Percentiles rank a stretch among this genome's conserved stretches.
These are phyloP conservation scores for Rhodotorula toruloides DNA, from an alignment of 768 basidiomycete genomes.

Conservation along the genomic window DNA sequence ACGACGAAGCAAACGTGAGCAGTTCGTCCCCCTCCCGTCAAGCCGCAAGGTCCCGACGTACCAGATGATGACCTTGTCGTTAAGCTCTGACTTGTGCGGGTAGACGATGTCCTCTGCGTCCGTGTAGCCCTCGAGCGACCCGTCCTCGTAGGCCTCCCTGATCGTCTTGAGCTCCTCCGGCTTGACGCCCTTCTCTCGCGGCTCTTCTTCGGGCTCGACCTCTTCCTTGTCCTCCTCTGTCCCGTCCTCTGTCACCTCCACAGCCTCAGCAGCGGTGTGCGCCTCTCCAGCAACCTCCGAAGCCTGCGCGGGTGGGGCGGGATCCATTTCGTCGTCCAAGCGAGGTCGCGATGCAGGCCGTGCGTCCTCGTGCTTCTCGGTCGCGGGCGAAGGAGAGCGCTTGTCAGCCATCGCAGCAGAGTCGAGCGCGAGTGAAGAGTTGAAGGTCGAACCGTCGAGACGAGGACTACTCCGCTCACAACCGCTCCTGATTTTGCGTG, in stretches of 20 bases:
- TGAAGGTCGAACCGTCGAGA: no score
- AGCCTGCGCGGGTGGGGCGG: not conserved
- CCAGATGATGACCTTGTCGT: constrained; percentile 31
- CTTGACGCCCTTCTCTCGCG: not conserved
- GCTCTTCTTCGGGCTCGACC: not conserved
- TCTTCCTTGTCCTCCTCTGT: not conserved
- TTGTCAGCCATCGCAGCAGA: not conserved
- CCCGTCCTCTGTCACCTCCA: not conserved
- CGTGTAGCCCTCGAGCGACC: not conserved
- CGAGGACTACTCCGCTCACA: no score
- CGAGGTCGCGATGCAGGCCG: not conserved
- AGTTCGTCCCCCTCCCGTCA: no score
- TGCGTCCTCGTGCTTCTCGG: no score
- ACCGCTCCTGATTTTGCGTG: no score
- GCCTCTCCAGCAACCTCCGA: not conserved
- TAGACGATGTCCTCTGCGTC: constrained; percentile 3
- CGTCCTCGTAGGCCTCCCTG: not conserved
- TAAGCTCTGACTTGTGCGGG: not conserved
- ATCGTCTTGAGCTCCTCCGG: constrained; percentile 2
- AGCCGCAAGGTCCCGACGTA: not conserved
- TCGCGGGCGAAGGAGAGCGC: not conserved
- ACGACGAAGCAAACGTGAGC: not conserved
- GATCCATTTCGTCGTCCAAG: no score
- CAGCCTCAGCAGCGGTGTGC: no score
- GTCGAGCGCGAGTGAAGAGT: no score